These are phyloP conservation scores for Neonectria neomacrospora DNA, from an alignment of 2,329 filamentous ascomycete genomes.

Conservation along the genomic window DNA sequence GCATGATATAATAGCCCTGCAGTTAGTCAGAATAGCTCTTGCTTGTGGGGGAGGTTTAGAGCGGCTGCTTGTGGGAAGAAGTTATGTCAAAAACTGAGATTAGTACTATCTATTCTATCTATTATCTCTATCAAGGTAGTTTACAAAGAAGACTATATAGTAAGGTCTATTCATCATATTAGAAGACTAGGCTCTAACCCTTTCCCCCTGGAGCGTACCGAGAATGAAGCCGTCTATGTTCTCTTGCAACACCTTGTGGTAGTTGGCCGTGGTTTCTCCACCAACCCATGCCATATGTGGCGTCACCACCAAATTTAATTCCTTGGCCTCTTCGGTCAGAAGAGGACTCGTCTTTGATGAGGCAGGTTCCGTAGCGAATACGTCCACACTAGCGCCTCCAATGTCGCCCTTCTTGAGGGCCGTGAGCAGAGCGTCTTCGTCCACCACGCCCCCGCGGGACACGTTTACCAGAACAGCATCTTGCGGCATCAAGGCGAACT, in stretches of 20 bases:
- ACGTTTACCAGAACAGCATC: slow-evolving; percentile 11
- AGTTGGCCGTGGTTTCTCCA: slow-evolving; percentile 10
- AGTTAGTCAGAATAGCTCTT: too few species aligned
- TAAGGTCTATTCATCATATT: too few species aligned
- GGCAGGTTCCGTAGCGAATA: slow-evolving; percentile 47
- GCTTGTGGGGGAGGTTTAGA: too few species aligned
- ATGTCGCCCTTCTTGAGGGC: slow-evolving; percentile 9
- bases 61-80: too few species aligned
- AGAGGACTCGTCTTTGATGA: neutral
- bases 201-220: neutral
- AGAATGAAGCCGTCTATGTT: slow-evolving; percentile 17
- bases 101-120: too few species aligned
- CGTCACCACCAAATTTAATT: slow-evolving; percentile 14
- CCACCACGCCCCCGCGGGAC: slow-evolving; percentile 9
- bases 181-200: neutral
- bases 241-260: slow-evolving; percentile 15
- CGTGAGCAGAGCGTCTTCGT: slow-evolving; percentile 2
- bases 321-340: neutral
- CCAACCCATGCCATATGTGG: slow-evolving; percentile 19
- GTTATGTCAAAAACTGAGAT: too few species aligned
- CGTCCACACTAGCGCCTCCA: slow-evolving; percentile 5
- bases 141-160: too few species aligned
- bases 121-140: too few species aligned
- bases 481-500: neutral
- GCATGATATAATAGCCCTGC: too few species aligned